A percentile compares a stretch with the other conserved stretches of the same genome.
Conservation (phyloP, 2,329 filamentous ascomycete genomes). For the Penicillium sp. region DNA sequence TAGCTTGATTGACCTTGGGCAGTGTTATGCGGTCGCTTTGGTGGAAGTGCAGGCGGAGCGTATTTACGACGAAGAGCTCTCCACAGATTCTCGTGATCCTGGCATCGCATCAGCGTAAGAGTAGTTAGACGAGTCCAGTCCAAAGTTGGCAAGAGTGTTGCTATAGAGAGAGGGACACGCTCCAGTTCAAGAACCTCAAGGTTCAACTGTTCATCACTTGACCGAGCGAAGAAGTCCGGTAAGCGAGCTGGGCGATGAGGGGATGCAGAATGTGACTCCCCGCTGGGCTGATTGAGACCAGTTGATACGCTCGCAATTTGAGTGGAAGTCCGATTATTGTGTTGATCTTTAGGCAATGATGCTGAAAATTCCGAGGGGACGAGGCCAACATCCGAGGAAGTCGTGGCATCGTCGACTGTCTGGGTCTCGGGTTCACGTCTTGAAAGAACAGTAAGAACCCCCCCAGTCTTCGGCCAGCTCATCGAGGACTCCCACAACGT, state of each 20-base stretch:
- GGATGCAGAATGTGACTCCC: neutral
- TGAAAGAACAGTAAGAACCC: slow-evolving; percentile 33
- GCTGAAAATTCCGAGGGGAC: neutral
- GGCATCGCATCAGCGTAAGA: slow-evolving; percentile 71
- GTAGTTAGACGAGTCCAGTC: slow-evolving; percentile 72
- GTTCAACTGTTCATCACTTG: slow-evolving; percentile 50
- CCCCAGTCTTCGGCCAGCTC: slow-evolving; percentile 34
- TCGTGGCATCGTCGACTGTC: neutral
- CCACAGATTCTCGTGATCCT: slow-evolving; percentile 72
- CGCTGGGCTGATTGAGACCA: neutral
- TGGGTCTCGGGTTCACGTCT: slow-evolving; percentile 5
- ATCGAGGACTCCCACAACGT: slow-evolving; percentile 4
- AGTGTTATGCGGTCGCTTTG: slow-evolving; percentile 7
- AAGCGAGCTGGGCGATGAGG: neutral
- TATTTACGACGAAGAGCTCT: slow-evolving; percentile 65
- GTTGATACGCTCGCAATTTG: neutral
- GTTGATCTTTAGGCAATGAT: neutral
- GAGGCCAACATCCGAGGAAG: neutral
- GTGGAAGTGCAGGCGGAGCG: slow-evolving; percentile 40
- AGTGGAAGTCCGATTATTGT: neutral
- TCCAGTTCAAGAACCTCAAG: slow-evolving; percentile 74
- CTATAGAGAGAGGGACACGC: slow-evolving; percentile 68
- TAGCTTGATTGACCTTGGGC: slow-evolving; percentile 3
- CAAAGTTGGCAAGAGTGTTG: slow-evolving; percentile 66
- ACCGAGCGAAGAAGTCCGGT: slow-evolving; percentile 7